Conservation (phyloP, 1,284 basidiomycete genomes). For the Xerocomus amazonicus region DNA sequence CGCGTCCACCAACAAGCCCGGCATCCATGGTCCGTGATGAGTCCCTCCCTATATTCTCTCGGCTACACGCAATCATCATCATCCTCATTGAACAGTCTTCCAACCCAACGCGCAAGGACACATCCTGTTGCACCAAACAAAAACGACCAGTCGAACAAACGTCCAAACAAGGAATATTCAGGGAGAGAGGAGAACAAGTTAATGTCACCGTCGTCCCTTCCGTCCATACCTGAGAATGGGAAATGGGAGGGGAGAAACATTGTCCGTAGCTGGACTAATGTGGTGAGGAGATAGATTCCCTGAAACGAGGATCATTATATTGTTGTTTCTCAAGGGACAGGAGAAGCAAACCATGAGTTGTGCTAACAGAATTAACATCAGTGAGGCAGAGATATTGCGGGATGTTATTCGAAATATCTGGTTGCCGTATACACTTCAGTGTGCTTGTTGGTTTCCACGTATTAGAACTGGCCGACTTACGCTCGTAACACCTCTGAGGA, state of each 20-base stretch:
- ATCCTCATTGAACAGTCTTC: slow-evolving; percentile 25
- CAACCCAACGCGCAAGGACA: slow-evolving; percentile 48
- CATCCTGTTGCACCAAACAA: slow-evolving; percentile 51
- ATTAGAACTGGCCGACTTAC: slow-evolving; percentile 36
- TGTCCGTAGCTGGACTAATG: slow-evolving; percentile 71
- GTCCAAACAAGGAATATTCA: slow-evolving; percentile 67
- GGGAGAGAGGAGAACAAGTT: slow-evolving; percentile 75
- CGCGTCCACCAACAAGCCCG: slow-evolving; percentile 7
- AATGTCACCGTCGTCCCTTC: slow-evolving; percentile 19
- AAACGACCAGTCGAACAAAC: slow-evolving; percentile 70
- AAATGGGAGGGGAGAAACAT: slow-evolving; percentile 55
- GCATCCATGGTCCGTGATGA: slow-evolving; percentile 1
- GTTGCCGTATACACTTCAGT: background rate
- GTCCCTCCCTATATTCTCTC: background rate
- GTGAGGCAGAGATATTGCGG: slow-evolving; percentile 60
- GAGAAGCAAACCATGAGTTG: slow-evolving; percentile 65
- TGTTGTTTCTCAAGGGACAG: slow-evolving; percentile 5
- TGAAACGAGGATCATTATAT: slow-evolving; percentile 27
- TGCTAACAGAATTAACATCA: slow-evolving; percentile 69
- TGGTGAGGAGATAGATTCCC: slow-evolving; percentile 77
- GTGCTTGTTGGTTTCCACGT: background rate
- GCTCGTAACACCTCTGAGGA: slow-evolving; percentile 61
- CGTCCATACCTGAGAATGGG: slow-evolving; percentile 20
- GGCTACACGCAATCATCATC: slow-evolving; percentile 15
- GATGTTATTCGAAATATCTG: slow-evolving; percentile 64